These are phyloP conservation scores for Astragalus glycyphyllos DNA, from an alignment of 306 rosid species.

Conservation along the genomic window DNA sequence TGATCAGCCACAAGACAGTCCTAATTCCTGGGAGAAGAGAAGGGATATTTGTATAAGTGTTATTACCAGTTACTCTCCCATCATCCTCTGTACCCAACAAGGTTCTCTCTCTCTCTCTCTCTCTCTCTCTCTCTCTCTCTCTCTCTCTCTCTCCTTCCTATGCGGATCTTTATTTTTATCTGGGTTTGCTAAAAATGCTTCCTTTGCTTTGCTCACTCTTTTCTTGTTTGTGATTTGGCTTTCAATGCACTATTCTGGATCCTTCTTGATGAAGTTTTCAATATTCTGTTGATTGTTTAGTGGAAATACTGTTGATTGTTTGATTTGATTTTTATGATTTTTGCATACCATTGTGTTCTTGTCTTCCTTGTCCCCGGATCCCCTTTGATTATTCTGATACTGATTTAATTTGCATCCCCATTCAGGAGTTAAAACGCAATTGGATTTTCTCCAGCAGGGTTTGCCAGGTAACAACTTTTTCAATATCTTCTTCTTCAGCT, in stretches of 20 bases:
- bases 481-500: conserved; percentile 29
- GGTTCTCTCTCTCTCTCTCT: conserved; percentile 47
- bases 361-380: neutral
- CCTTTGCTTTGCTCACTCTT: conserved; percentile 46
- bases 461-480: conserved; percentile 74
- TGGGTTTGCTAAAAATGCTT: too few species aligned
- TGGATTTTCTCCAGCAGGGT: conserved; percentile 92
- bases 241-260: conserved; percentile 41
- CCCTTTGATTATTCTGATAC: neutral
- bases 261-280: conserved; percentile 38
- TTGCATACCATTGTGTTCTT: conserved; percentile 8
- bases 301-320: conserved; percentile 8
- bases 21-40: conserved; percentile 96
- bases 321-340: conserved; percentile 33
- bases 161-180: conserved; percentile 47
- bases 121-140: neutral
- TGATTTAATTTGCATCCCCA: too few species aligned
- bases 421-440: conserved; percentile 13
- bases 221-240: conserved; percentile 32
- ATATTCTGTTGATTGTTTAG: conserved; percentile 29
- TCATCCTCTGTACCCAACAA: conserved; percentile 93
- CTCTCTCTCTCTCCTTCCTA: neutral
- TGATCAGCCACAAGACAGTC: conserved; percentile 79
- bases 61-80: conserved; percentile 80
- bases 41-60: conserved; percentile 89